These are phyloP conservation scores for Cyclotella baltica DNA, from an alignment of 108 stramenopile species.

Conservation along the genomic window DNA sequence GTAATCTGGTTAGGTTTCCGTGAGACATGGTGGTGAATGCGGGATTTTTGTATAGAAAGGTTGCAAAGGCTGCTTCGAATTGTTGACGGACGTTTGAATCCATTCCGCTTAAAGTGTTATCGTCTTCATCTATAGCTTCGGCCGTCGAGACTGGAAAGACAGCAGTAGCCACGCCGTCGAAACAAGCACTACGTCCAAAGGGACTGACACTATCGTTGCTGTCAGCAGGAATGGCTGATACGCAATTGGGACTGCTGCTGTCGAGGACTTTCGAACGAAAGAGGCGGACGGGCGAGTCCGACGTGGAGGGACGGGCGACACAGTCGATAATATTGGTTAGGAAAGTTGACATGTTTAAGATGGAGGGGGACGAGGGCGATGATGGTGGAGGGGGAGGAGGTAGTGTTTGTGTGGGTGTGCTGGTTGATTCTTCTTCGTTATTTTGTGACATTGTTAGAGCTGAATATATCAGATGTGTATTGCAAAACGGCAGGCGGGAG, in stretches of 20 bases:
- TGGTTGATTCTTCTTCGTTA: neutral
- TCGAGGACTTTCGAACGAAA: neutral
- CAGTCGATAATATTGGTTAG: constrained; percentile 51
- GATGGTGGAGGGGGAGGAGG: neutral
- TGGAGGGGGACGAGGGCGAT: neutral
- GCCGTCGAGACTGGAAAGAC: constrained; percentile 31
- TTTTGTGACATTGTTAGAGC: neutral
- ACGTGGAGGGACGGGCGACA: constrained; percentile 45
- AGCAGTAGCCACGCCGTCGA: constrained; percentile 7
- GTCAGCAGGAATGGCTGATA: neutral
- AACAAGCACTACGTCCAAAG: neutral
- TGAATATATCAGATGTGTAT: neutral
- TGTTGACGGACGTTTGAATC: constrained; percentile 8
- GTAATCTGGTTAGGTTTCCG: constrained; percentile 30
- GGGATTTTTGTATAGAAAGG: constrained; percentile 49
- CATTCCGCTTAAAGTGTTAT: neutral
- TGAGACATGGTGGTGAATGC: constrained; percentile 50
- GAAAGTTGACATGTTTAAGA: constrained; percentile 32
- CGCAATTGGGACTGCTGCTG: constrained; percentile 7
- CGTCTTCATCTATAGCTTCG: constrained; percentile 36
- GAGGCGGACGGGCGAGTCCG: constrained; percentile 45
- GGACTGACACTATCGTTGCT: constrained; percentile 7
- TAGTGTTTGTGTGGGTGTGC: neutral
- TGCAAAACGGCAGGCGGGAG: no score
- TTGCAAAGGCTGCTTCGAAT: constrained; percentile 51